Conservation (phyloP, 2,329 filamentous ascomycete genomes). For the Diatrype stigma region DNA sequence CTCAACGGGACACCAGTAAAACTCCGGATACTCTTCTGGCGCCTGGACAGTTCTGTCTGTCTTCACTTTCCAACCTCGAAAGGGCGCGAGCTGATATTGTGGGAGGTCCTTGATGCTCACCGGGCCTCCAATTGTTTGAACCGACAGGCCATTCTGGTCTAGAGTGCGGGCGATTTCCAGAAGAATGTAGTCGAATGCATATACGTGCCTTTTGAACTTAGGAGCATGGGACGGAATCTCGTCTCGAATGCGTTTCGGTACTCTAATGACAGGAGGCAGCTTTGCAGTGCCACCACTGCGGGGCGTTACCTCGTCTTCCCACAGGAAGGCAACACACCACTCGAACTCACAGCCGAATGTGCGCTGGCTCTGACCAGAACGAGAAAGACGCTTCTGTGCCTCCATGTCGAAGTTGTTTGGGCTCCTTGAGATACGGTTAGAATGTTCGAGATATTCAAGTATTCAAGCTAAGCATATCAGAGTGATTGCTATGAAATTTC, state of each 20-base stretch:
- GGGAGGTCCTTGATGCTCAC: background rate
- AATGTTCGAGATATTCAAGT: too few relatives aligned
- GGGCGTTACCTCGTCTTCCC: background rate
- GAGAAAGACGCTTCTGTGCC: too few relatives aligned
- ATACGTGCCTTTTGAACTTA: background rate
- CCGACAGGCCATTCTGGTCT: background rate
- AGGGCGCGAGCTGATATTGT: background rate
- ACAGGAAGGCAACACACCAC: background rate
- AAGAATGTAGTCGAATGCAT: background rate
- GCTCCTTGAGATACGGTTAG: too few relatives aligned
- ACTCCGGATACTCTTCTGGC: background rate
- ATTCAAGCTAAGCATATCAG: too few relatives aligned
- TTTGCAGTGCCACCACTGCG: background rate
- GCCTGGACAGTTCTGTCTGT: background rate
- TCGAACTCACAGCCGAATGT: background rate
- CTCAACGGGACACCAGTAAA: slow-evolving; percentile 7
- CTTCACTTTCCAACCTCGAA: background rate
- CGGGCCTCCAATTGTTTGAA: background rate
- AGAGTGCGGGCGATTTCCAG: background rate
- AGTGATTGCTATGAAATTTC: too few relatives aligned
- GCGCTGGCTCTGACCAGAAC: background rate
- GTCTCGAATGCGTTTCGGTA: background rate
- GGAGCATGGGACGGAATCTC: background rate
- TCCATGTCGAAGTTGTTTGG: background rate
- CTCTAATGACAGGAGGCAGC: background rate